A percentile compares a stretch with the other conserved stretches of the same genome.
Evolutionary conservation across 257 asterid genomes (phyloP).

Genomic region (Solanum lignicaule): DNA sequence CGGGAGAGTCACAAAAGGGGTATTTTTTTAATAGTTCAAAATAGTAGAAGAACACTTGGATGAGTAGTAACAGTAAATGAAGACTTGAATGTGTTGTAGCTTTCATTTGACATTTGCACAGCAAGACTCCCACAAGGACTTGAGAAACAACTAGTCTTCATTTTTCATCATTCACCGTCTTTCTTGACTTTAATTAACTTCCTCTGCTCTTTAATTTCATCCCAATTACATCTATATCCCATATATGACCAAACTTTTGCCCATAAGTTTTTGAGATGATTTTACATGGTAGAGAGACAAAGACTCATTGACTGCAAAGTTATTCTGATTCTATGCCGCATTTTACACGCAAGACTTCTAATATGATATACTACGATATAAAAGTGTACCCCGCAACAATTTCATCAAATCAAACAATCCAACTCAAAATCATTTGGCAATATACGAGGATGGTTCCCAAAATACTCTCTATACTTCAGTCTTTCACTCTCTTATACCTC

Average conservation of each 20-base stretch:
- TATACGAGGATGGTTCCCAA: neutral
- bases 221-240: neutral
- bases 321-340: neutral
- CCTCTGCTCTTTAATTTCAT: neutral
- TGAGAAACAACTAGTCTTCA: neutral
- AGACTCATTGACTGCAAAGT: neutral
- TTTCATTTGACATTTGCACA: neutral
- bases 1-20: neutral
- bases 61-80: neutral
- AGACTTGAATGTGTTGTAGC: neutral
- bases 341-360: neutral
- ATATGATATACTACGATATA: neutral
- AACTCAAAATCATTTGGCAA: neutral
- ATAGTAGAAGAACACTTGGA: neutral
- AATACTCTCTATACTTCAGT: neutral
- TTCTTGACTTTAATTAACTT: neutral
- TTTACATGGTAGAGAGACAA: neutral
- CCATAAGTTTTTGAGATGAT: neutral
- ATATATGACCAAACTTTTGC: neutral
- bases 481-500: neutral
- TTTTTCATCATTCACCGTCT: neutral
- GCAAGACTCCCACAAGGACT: neutral
- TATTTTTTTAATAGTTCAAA: neutral
- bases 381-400: neutral
- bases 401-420: neutral